phyloP scores from a whole-genome alignment of 1,284 basidiomycete species.

The Cryptococcus sp. region DNA sequence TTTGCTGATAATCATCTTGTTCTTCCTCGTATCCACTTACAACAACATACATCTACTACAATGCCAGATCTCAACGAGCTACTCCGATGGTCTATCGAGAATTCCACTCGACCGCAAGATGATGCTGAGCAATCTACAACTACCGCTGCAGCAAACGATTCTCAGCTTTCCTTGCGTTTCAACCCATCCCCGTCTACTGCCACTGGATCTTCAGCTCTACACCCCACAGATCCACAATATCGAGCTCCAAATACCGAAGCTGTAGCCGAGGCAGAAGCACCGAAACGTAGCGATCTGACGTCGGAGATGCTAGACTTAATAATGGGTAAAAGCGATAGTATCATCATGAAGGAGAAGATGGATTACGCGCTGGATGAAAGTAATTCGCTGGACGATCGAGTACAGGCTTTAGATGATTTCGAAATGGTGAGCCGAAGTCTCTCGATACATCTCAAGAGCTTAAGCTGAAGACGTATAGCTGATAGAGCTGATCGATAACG shows the following conservation, averaged over 20 bases:
- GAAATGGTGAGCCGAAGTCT: constrained; percentile 69
- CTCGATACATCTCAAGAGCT: not conserved
- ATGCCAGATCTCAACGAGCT: constrained; percentile 40
- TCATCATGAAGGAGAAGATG: constrained; percentile 82
- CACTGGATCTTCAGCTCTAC: constrained; percentile 26
- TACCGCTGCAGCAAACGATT: constrained; percentile 1
- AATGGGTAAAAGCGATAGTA: constrained; percentile 77
- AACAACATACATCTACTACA: not conserved
- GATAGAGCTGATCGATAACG: constrained; percentile 91
- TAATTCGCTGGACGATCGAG: constrained; percentile 60
- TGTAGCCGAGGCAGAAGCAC: constrained; percentile 24
- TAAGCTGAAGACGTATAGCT: constrained; percentile 53
- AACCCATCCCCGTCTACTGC: constrained; percentile 21
- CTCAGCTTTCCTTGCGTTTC: constrained; percentile 31
- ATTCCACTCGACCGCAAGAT: constrained; percentile 12
- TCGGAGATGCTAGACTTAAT: constrained; percentile 77
- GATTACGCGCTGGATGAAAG: constrained; percentile 63
- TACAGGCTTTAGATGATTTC: constrained; percentile 83
- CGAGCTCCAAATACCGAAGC: constrained; percentile 12
- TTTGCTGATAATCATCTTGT: too few species aligned
- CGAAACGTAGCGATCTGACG: constrained; percentile 26
- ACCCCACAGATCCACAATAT: constrained; percentile 34
- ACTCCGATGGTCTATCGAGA: constrained; percentile 36
- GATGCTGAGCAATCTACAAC: not conserved
- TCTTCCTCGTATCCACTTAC: not conserved